Conservation (phyloP, 805 yeast genomes). For the Sungouiozyma intestinalis region DNA sequence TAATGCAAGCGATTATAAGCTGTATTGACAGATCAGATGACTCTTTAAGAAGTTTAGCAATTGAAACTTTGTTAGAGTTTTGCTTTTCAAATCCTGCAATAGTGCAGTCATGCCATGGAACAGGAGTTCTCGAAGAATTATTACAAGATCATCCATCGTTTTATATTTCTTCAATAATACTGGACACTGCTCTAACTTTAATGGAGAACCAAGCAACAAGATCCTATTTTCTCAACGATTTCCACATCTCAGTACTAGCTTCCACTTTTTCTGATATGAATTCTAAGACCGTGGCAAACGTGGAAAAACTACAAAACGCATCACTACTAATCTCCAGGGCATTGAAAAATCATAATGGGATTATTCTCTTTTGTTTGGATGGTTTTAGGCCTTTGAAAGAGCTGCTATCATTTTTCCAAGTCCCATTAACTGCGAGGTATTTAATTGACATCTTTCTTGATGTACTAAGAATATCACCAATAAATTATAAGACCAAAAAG, state of each 20-base stretch:
- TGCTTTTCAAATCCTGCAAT: constrained; percentile 36
- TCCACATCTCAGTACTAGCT: constrained; percentile 51
- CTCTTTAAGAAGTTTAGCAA: constrained; percentile 38
- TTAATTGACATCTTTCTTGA: constrained; percentile 65
- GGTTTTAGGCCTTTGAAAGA: constrained; percentile 45
- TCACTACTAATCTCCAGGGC: constrained; percentile 50
- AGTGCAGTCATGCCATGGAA: constrained; percentile 38
- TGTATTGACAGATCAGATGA: constrained; percentile 49
- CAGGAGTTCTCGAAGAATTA: constrained; percentile 30
- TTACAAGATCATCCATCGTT: constrained; percentile 21
- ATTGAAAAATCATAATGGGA: constrained; percentile 68
- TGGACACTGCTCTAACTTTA: constrained; percentile 22
- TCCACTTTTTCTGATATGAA: constrained; percentile 64
- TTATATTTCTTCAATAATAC: constrained; percentile 17
- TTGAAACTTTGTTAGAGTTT: constrained; percentile 49
- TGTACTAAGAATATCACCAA: constrained; percentile 46
- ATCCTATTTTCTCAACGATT: constrained; percentile 37
- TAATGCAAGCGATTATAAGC: constrained; percentile 58
- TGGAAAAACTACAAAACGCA: constrained; percentile 47
- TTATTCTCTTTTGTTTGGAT: constrained; percentile 51
- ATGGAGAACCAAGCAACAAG: constrained; percentile 24
- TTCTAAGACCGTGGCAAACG: constrained; percentile 35
- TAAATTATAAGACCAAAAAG: constrained; percentile 34
- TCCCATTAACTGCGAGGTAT: constrained; percentile 45
- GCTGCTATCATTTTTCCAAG: constrained; percentile 55